Evolutionary conservation across 495 filamentous ascomycete species (phyloP), one percentile per base, ranked within the genome.

Genomic region (Glarea lozoyensis): DNA sequence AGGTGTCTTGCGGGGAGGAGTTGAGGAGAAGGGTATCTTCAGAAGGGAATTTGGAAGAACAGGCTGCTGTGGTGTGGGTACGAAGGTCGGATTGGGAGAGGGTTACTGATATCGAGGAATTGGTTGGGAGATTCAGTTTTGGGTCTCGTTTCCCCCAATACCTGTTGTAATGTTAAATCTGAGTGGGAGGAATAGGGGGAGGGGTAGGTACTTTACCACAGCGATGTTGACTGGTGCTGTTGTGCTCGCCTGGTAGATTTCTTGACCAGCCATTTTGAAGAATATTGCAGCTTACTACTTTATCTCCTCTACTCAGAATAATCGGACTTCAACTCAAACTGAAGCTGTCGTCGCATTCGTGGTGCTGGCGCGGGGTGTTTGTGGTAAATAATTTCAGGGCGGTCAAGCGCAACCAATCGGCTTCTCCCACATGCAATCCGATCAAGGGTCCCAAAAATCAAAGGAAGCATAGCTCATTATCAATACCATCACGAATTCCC

Each of bases 221-320:
- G 92, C 92, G 57, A 99, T 99, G 70, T 99, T 99, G 53, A 99
- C 92, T 12, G 92, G 92, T 18, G 92, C 92, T 24, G 88, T 95
- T 34, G 90, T 96, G 67, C 84, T 94, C 39, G 93, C 88, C 56
- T 85, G 81, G 70, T 89, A 88, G 56, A 97, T 62, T 40, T 62
- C 67, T 17, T 57, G 59, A 30, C 70, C 65, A 18, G 69, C 59
- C 75, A 78, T 78, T 44, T 16, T 50, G 22, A 33, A 27, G 19
- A 19, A 7, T 39, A 30, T 48, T 12, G 23, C 32, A 13, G 20
- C 36, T 22, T 41, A 29, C n/a, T 29, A 7, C 25, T n/a, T n/a
- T n/a, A n/a, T n/a, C n/a, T n/a, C n/a, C n/a, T n/a, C n/a, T n/a
- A n/a, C n/a, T n/a, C n/a, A n/a, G n/a, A n/a, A n/a, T n/a, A n/a